Base-by-base conservation (phyloP, 1,284 basidiomycete genomes). In the Cutaneotrichosporon sp. region DNA sequence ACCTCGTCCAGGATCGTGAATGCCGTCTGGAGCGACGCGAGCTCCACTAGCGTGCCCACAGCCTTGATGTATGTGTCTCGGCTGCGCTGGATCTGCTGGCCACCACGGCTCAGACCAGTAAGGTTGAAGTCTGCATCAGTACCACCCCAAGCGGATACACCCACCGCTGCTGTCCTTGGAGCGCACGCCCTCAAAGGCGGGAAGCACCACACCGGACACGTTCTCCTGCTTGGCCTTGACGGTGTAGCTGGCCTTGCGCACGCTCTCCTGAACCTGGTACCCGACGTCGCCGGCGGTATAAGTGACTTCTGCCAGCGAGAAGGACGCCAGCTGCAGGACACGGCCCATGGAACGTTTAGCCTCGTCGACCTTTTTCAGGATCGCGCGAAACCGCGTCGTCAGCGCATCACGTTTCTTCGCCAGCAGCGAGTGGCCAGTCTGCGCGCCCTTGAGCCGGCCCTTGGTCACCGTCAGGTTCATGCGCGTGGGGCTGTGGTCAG, bases 1-100 rank as follows among this genome's bases (percentile, higher is more conserved):
- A 98, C 96, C 77, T 98, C 96, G 75, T 99, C 96, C 22, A 99
- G 82, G 63, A 98, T 97, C 51, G 89, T 94, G 78, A 99, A 99
- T 5, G 96, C 96, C 0, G 96, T 97, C 79, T 96, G 87, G 33
- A 99, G 78, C 38, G 92, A 97, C 2, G 96, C 96, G 40, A 99
- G 82, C 72, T 99, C 96, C 30, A 99, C 94, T 15, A 99, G 80
- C 2, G 93, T 96, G 73, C 94, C 90, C 21, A 98, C 85, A 0
- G 96, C 96, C 73, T 98, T 97, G 4, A 93, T 88, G 65, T 97
- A 99, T 3, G 90, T 90, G 68, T 98, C 94, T 68, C 92, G 86
- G 15, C 90, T 86, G 60, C 88, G 87, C 59, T 92, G 81, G 10
- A 99, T 87, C 75, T 98, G 93, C 73, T 98, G 94, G 10, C 96